Conservation (phyloP, 1,284 basidiomycete genomes). For the Ustilago lituana region DNA sequence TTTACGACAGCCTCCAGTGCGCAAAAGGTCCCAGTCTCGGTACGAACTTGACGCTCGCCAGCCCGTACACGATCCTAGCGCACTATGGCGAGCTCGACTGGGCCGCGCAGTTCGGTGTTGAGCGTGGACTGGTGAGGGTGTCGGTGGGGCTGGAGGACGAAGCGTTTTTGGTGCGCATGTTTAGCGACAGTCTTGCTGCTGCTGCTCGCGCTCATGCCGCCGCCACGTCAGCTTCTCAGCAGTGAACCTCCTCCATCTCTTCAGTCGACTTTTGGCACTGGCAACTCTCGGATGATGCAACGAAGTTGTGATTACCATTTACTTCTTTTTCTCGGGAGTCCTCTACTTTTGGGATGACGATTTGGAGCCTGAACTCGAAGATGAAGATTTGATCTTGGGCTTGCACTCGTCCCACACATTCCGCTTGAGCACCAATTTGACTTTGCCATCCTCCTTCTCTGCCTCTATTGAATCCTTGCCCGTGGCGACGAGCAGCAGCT, state of each 20-base stretch:
- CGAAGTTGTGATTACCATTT: too few species aligned
- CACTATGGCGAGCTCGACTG: slow-evolving; percentile 92
- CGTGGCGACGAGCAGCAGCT: slow-evolving; percentile 52
- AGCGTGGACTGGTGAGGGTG: slow-evolving; percentile 83
- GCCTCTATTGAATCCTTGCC: slow-evolving; percentile 54
- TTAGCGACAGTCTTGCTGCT: slow-evolving; percentile 76
- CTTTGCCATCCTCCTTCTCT: slow-evolving; percentile 10
- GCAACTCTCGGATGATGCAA: background rate
- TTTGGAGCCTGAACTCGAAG: slow-evolving; percentile 1
- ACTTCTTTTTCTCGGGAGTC: background rate
- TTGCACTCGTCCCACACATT: slow-evolving; percentile 58
- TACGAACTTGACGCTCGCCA: slow-evolving; percentile 94
- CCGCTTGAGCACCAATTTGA: slow-evolving; percentile 37
- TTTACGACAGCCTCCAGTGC: slow-evolving; percentile 85
- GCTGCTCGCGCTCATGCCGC: slow-evolving; percentile 69
- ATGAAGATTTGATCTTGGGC: slow-evolving; percentile 32
- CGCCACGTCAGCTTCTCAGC: too few species aligned
- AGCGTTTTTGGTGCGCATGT: slow-evolving; percentile 74
- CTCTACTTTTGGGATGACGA: slow-evolving; percentile 17
- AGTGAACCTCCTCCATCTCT: too few species aligned
- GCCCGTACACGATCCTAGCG: slow-evolving; percentile 91
- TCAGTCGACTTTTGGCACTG: background rate
- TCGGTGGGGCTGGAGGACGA: slow-evolving; percentile 88
- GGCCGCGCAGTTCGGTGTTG: slow-evolving; percentile 87
- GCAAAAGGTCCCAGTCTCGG: slow-evolving; percentile 93